Conservation (phyloP, 495 filamentous ascomycete species). For the Xylaria longipes region DNA sequence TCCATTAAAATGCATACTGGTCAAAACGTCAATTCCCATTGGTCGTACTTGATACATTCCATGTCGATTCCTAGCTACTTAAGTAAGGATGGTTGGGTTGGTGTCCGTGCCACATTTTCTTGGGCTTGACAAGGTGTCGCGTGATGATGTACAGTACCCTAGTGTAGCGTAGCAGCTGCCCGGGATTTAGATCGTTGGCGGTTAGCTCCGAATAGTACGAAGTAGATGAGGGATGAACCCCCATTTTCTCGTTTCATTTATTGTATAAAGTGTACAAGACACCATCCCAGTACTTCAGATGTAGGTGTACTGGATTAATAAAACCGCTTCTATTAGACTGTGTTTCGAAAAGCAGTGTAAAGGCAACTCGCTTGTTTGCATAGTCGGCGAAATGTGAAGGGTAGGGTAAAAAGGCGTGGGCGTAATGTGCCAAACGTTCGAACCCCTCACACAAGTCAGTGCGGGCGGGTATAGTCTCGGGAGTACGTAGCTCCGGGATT, state of each 20-base stretch:
- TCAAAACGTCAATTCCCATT: neutral
- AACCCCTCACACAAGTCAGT: neutral
- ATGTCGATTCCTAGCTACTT: neutral
- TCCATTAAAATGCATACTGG: neutral
- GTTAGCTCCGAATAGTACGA: neutral
- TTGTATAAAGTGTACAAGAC: too few relatives aligned
- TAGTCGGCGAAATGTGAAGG: neutral
- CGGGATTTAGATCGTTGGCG: neutral
- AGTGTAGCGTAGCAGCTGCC: neutral
- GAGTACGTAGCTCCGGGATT: constrained; percentile 16
- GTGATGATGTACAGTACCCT: neutral
- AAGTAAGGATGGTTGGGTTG: neutral
- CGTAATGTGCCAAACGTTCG: neutral
- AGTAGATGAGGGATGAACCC: neutral
- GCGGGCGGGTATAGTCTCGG: neutral
- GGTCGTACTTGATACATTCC: neutral
- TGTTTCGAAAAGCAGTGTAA: neutral
- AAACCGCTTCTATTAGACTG: neutral
- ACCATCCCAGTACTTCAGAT: too few relatives aligned
- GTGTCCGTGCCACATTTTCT: neutral
- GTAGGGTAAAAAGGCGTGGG: neutral
- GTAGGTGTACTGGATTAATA: neutral
- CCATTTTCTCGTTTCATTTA: neutral
- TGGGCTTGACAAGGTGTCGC: neutral
- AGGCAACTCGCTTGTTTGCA: neutral